phyloP scores from a whole-genome alignment of 345 rosid genomes.

The Durio zibethinus region DNA sequence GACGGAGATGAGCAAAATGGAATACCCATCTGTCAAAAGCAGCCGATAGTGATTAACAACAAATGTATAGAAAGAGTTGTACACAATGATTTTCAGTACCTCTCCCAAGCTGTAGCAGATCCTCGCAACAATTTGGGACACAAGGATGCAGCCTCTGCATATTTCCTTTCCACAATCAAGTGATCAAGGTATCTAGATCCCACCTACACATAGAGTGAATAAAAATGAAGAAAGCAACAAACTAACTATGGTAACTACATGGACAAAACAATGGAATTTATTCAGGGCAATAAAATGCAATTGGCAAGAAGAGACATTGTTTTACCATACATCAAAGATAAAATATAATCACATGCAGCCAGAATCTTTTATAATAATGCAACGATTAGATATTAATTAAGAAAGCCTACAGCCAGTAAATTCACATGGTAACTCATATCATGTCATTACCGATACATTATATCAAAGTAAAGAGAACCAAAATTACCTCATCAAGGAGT shows the following conservation, averaged over 20 bases:
- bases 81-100: constrained; percentile 42
- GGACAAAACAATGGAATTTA: constrained; percentile 3
- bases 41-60: constrained; percentile 19
- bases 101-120: constrained; percentile 97
- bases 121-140: constrained; percentile 93
- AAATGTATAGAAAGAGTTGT: constrained; percentile 3
- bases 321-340: not conserved
- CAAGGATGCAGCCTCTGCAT: constrained; percentile 95
- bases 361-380: not conserved
- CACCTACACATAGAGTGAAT: constrained; percentile 50
- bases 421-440: not conserved
- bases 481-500: constrained; percentile 85
- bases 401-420: not conserved
- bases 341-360: not conserved
- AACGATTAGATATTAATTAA: not conserved
- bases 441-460: not conserved
- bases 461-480: not conserved
- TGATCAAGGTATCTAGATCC: constrained; percentile 99
- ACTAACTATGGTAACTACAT: not conserved
- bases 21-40: constrained; percentile 85
- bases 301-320: not conserved
- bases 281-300: not conserved
- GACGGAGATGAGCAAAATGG: constrained; percentile 99
- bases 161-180: constrained; percentile 93
- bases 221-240: constrained; percentile 15